A percentile compares a stretch with the other conserved stretches of the same genome.
Evolutionary conservation across 1,284 basidiomycete genomes (phyloP).

Genomic region (Irpex lacteus): DNA sequence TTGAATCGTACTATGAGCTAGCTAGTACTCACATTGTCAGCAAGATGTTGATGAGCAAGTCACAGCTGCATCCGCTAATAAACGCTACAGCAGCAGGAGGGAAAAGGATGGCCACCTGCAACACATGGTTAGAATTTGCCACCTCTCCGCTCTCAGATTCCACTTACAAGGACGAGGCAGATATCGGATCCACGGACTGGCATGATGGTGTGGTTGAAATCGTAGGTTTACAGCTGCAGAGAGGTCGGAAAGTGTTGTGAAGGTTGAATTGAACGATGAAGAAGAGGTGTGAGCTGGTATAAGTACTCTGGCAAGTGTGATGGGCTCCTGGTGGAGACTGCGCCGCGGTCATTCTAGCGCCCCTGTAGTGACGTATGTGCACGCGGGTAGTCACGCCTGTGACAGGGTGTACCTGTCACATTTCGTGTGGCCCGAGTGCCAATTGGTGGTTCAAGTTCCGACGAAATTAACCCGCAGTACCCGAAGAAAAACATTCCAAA

Average conservation of each 20-base stretch:
- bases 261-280: background rate
- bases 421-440: background rate
- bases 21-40: conserved; percentile 57
- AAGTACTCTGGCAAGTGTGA: background rate
- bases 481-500: too few species aligned
- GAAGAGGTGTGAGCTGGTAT: background rate
- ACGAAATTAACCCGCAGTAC: too few species aligned
- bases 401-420: background rate
- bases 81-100: conserved; percentile 71
- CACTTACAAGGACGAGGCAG: conserved; percentile 42
- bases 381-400: background rate
- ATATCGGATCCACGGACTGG: conserved; percentile 43
- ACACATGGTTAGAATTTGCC: conserved; percentile 27
- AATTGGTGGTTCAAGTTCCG: too few species aligned
- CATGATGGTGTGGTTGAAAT: background rate
- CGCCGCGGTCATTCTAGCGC: background rate
- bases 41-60: conserved; percentile 77
- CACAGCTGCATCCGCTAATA: conserved; percentile 76
- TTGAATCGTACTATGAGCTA: background rate
- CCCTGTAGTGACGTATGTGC: background rate
- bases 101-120: conserved; percentile 73
- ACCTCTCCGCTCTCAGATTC: conserved; percentile 11
- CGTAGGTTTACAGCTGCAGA: background rate
- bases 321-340: background rate
- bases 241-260: background rate